These are phyloP conservation scores for Centrapalus pauciflorus DNA, from an alignment of 129 eudicot genomes.

Conservation along the genomic window DNA sequence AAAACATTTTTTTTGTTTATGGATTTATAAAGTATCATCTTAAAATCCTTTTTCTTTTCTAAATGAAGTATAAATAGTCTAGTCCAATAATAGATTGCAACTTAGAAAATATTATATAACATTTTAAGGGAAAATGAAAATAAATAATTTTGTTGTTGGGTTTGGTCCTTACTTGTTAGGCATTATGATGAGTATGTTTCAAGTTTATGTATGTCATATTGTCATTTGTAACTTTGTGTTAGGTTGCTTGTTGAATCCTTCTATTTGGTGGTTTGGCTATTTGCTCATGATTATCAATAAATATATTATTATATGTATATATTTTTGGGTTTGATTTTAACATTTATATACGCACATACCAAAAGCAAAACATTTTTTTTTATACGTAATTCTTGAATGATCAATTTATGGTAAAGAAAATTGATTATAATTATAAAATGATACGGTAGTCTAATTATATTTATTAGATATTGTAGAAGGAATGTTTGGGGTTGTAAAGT, in stretches of 20 bases:
- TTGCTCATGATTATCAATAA: neutral
- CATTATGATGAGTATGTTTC: constrained; percentile 21
- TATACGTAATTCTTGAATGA: neutral
- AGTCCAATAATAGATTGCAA: too few relatives aligned
- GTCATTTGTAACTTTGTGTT: constrained; percentile 19
- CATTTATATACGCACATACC: neutral
- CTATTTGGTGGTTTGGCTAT: constrained; percentile 10
- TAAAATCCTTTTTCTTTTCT: too few relatives aligned
- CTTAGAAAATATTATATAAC: neutral
- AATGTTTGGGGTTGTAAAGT: too few relatives aligned
- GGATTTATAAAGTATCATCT: too few relatives aligned
- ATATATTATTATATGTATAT: neutral
- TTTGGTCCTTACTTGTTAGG: constrained; percentile 17
- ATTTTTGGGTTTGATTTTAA: neutral
- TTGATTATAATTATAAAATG: too few relatives aligned
- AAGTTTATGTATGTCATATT: too few relatives aligned
- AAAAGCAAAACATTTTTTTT: neutral
- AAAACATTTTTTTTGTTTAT: too few relatives aligned
- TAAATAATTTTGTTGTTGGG: constrained; percentile 9
- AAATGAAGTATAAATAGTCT: too few relatives aligned
- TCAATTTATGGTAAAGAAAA: too few relatives aligned
- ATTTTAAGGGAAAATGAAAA: neutral
- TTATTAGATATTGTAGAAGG: too few relatives aligned
- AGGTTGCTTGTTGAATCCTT: constrained; percentile 10
- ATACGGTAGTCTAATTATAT: too few relatives aligned